Conservation (phyloP, 768 basidiomycete genomes). For the Trametopsis cervina region DNA sequence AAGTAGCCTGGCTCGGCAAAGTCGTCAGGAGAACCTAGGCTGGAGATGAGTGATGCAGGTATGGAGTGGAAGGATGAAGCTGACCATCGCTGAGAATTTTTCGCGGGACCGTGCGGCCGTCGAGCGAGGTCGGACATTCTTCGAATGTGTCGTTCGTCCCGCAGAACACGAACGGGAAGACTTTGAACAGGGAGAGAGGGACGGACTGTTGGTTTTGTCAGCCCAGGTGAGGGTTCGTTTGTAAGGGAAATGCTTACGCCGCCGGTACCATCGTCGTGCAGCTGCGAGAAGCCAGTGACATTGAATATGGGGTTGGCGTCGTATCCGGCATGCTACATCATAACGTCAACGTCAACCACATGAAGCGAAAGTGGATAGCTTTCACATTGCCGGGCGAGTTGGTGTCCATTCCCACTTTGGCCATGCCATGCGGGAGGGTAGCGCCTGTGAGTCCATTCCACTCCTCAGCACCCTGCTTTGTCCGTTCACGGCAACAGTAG, state of each 20-base stretch:
- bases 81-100: conserved; percentile 45
- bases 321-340: conserved; percentile 31
- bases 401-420: conserved; percentile 61
- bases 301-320: conserved; percentile 28
- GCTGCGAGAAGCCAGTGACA: conserved; percentile 53
- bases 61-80: neutral
- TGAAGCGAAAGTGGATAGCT: neutral
- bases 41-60: neutral
- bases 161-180: conserved; percentile 48
- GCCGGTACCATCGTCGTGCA: conserved; percentile 52
- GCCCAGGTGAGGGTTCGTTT: neutral
- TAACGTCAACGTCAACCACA: neutral
- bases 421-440: conserved; percentile 64
- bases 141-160: conserved; percentile 31
- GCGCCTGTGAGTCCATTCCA: conserved; percentile 36
- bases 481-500: no score
- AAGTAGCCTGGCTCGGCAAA: conserved; percentile 63
- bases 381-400: conserved; percentile 54
- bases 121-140: conserved; percentile 43
- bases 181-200: conserved; percentile 56
- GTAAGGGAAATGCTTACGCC: no score
- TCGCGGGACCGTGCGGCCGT: conserved; percentile 38
- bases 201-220: no score
- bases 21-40: conserved; percentile 49
- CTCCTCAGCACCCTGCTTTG: no score